Evolutionary conservation across 2,329 filamentous ascomycete genomes (phyloP).

Genomic region (Calonectria hawksworthii): DNA sequence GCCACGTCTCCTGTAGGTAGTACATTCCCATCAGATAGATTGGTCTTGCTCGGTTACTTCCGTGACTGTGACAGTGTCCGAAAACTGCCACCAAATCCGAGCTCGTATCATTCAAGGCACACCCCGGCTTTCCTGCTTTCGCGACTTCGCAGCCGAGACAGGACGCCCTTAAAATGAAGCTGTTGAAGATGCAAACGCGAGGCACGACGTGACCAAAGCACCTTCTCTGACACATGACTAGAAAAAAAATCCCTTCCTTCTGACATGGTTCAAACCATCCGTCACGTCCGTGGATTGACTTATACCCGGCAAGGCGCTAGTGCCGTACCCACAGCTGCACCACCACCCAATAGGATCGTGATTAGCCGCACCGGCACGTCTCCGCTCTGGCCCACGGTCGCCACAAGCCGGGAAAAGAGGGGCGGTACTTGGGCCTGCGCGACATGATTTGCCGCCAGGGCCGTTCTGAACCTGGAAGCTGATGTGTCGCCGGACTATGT

Average conservation of each 20-base stretch:
- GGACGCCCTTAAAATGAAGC: background rate
- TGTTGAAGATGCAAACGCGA: background rate
- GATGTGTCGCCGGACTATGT: background rate
- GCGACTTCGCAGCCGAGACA: background rate
- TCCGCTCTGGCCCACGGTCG: background rate
- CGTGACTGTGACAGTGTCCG: background rate
- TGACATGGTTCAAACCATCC: background rate
- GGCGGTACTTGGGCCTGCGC: background rate
- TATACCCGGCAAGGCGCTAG: conserved; percentile 16
- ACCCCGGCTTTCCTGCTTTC: background rate
- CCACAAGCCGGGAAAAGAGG: conserved; percentile 1
- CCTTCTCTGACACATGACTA: background rate
- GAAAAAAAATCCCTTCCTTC: background rate
- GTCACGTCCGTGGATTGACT: conserved; percentile 16
- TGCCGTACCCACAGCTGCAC: background rate
- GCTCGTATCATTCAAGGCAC: background rate
- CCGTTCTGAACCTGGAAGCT: background rate
- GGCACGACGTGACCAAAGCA: background rate
- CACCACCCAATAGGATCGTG: conserved; percentile 12
- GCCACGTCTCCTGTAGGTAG: background rate
- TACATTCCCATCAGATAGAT: background rate
- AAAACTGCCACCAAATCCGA: conserved; percentile 1
- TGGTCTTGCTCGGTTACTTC: background rate
- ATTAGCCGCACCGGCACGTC: conserved; percentile 9
- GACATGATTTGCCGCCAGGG: background rate